These are phyloP conservation scores for Volvariella surrecta DNA, from an alignment of 1,284 basidiomycete genomes.

Conservation along the genomic window DNA sequence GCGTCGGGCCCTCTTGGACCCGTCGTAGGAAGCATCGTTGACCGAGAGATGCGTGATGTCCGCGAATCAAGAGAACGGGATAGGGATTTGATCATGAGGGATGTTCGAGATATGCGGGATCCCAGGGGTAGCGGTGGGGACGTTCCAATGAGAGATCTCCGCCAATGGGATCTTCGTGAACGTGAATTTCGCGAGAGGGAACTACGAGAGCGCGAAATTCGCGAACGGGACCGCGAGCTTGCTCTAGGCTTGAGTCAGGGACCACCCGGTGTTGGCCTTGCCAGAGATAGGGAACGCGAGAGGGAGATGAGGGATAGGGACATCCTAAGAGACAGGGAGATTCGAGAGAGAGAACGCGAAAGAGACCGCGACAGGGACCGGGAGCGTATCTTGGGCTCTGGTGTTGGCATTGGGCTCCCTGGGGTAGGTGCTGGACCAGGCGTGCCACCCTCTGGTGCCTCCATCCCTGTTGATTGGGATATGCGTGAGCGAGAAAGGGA, in stretches of 20 bases:
- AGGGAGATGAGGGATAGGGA: background rate
- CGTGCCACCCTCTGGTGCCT: background rate
- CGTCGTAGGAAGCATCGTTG: too few relatives aligned
- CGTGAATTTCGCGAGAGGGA: too few relatives aligned
- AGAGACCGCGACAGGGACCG: background rate
- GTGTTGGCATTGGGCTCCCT: background rate
- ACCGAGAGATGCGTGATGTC: too few relatives aligned
- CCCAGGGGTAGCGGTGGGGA: too few relatives aligned
- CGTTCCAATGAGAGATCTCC: too few relatives aligned
- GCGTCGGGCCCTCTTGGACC: too few relatives aligned
- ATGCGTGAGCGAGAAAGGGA: conserved; percentile 4
- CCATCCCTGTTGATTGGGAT: background rate
- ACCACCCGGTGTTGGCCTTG: background rate
- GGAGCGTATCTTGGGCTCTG: background rate
- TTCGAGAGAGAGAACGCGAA: background rate
- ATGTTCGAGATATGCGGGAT: too few relatives aligned
- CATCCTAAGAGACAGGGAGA: background rate
- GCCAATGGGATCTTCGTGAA: too few relatives aligned
- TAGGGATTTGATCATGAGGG: background rate
- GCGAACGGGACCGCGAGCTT: too few relatives aligned
- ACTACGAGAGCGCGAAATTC: too few relatives aligned
- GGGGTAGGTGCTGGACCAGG: conserved; percentile 1
- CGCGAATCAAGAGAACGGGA: conserved; percentile 5
- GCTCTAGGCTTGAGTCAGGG: too few relatives aligned
- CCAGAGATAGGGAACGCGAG: background rate